Conservation (phyloP, 305 asterid genomes). For the Fraxinus angustifolia region DNA sequence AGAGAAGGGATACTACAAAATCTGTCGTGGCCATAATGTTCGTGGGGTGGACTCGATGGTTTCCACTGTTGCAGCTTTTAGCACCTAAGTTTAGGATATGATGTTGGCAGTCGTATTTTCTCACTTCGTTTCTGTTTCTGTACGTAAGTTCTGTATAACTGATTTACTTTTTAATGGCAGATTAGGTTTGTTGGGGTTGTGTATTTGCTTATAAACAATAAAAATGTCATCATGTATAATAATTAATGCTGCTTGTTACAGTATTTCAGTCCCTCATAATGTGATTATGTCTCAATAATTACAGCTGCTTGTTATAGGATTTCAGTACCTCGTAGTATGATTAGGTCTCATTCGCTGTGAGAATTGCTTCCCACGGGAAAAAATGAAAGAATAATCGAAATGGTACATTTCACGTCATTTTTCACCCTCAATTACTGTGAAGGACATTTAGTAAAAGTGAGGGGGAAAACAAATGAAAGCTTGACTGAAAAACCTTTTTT, state of each 20-base stretch:
- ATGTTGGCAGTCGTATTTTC: not conserved
- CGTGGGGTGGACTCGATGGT: conserved; percentile 97
- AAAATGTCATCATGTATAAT: conserved; percentile 1
- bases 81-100: conserved; percentile 22
- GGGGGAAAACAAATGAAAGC: not conserved
- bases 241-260: not conserved
- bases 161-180: conserved; percentile 11
- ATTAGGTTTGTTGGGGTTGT: not conserved
- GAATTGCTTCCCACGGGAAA: not conserved
- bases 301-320: not conserved
- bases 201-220: not conserved
- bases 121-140: conserved; percentile 30
- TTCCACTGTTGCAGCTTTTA: conserved; percentile 80
- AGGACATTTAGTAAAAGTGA: not conserved
- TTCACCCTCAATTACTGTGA: not conserved
- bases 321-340: not conserved
- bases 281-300: not conserved
- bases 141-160: conserved; percentile 32
- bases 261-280: not conserved
- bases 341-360: not conserved
- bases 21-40: conserved; percentile 65
- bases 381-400: not conserved
- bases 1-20: conserved; percentile 73
- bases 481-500: not conserved
- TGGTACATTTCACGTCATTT: not conserved